Conservation (phyloP, 441 rosid genomes). For the Bocquillonia castaneifolia region DNA sequence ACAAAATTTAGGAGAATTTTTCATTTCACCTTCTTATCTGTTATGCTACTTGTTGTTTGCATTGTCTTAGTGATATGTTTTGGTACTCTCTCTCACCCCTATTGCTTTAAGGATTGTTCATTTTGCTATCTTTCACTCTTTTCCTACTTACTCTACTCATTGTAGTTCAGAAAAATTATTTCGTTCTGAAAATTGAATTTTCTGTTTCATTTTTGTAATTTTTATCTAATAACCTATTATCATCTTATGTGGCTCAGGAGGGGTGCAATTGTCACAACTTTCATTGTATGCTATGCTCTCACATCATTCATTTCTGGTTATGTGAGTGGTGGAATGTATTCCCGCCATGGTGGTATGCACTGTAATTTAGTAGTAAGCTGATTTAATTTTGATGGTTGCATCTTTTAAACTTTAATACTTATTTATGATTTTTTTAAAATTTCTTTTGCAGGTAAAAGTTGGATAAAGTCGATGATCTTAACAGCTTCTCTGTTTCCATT, state of each 20-base stretch:
- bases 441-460: conserved; percentile 61
- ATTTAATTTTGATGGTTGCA: background rate
- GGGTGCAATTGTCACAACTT: conserved; percentile 98
- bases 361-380: conserved; percentile 13
- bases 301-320: conserved; percentile 97
- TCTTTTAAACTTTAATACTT: background rate
- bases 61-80: background rate
- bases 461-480: conserved; percentile 96
- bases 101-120: too few species aligned
- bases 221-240: conserved; percentile 8
- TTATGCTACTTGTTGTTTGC: background rate
- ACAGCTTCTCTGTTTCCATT: conserved; percentile 92
- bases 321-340: conserved; percentile 99
- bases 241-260: conserved; percentile 54
- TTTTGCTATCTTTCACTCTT: too few species aligned
- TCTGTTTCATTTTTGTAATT: background rate
- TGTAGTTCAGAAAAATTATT: too few species aligned
- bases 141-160: background rate
- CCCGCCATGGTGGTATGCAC: conserved; percentile 86
- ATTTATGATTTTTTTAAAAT: background rate
- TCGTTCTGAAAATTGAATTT: background rate
- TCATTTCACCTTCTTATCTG: background rate
- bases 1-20: background rate
- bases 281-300: conserved; percentile 91
- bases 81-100: background rate